Evolutionary conservation across 2,329 filamentous ascomycete species (phyloP).

Genomic region (Talaromyces sp.): DNA sequence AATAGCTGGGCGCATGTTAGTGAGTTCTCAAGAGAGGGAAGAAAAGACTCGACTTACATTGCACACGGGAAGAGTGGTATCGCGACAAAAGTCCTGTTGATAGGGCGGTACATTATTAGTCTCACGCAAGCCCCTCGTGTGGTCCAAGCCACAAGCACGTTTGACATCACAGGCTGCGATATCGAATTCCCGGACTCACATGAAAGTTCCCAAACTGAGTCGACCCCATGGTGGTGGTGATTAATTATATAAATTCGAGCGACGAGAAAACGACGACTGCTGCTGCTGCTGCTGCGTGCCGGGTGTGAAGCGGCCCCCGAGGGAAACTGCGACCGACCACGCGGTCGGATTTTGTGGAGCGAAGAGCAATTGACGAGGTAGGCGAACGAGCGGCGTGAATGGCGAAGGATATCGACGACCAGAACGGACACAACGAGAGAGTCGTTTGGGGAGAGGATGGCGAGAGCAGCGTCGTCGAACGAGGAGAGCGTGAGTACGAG

Average conservation of each 20-base stretch:
- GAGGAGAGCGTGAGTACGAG: neutral
- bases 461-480: neutral
- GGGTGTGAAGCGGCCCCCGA: neutral
- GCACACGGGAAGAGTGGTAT: conserved; percentile 77
- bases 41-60: conserved; percentile 58
- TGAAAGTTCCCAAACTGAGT: conserved; percentile 58
- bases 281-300: neutral
- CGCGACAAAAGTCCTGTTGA: conserved; percentile 70
- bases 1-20: conserved; percentile 54
- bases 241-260: neutral
- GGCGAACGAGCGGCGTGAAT: neutral
- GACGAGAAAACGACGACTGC: neutral
- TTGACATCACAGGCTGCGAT: conserved; percentile 79
- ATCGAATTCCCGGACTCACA: conserved; percentile 62
- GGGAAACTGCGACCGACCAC: conserved; percentile 7
- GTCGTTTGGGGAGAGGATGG: neutral
- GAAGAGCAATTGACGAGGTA: neutral
- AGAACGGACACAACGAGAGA: neutral
- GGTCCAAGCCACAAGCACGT: conserved; percentile 19
- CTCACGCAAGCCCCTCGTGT: conserved; percentile 1
- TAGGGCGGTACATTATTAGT: neutral
- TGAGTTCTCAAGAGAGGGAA: neutral
- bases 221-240: conserved; percentile 39
- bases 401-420: neutral
- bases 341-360: neutral